Percentiles rank a stretch among this genome's conserved stretches.
phyloP scores from a whole-genome alignment of 2,329 filamentous ascomycete genomes.

The Diaporthe caulivora region DNA sequence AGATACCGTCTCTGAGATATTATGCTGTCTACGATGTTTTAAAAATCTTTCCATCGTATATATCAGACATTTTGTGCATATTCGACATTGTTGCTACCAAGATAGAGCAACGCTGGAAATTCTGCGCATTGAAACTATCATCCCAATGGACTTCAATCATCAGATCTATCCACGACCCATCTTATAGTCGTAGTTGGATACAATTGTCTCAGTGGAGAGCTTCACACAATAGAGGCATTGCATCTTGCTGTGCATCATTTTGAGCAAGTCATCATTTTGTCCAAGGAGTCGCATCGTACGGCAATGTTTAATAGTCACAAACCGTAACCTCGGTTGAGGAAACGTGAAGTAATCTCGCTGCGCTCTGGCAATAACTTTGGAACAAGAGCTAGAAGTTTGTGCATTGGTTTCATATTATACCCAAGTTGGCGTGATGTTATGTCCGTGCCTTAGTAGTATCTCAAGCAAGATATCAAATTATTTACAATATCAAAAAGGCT shows the following conservation, averaged over 20 bases:
- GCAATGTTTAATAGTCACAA: too few species aligned
- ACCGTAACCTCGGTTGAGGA: background rate
- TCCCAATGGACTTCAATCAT: background rate
- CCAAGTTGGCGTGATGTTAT: background rate
- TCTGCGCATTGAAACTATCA: too few species aligned
- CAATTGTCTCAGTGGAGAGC: too few species aligned
- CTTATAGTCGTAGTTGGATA: too few species aligned
- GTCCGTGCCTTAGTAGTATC: background rate
- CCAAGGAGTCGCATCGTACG: too few species aligned
- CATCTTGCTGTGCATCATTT: too few species aligned
- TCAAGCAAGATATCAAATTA: background rate
- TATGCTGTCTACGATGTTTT: too few species aligned
- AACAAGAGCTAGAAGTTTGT: background rate
- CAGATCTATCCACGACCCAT: too few species aligned
- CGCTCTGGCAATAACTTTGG: background rate
- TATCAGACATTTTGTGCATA: background rate
- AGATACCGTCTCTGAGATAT: slow-evolving; percentile 63
- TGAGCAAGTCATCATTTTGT: too few species aligned
- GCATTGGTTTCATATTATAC: background rate
- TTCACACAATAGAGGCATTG: too few species aligned
- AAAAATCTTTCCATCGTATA: too few species aligned
- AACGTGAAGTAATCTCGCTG: background rate
- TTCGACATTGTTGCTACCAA: background rate
- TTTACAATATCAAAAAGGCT: background rate
- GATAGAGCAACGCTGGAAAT: background rate